Percentiles rank a stretch among this genome's conserved stretches.
These are phyloP conservation scores for Dothistroma pini DNA, from an alignment of 2,329 filamentous ascomycete species.

Conservation along the genomic window DNA sequence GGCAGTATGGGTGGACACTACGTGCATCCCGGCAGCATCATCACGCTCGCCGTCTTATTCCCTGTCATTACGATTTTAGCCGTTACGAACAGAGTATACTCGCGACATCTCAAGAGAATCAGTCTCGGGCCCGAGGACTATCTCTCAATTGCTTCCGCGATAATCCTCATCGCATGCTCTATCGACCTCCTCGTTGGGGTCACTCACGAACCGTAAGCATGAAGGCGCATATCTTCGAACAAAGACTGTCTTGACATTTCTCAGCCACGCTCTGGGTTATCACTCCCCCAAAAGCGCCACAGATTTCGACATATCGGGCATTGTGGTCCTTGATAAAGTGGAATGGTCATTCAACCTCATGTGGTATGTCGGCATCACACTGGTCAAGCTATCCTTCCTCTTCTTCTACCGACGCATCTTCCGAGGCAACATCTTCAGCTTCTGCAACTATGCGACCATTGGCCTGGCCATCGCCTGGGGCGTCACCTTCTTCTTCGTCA, in stretches of 20 bases:
- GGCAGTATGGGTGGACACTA: not conserved
- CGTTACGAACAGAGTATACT: not conserved
- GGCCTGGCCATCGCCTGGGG: not conserved
- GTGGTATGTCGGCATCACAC: conserved; percentile 4
- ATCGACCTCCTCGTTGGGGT: not conserved
- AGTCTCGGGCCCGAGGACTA: not conserved
- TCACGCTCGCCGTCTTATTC: not conserved
- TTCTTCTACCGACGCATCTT: conserved; percentile 3
- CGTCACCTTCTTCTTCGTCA: conserved; percentile 1
- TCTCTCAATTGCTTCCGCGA: not conserved
- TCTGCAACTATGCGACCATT: not conserved
- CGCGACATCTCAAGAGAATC: not conserved
- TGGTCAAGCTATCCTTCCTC: conserved; percentile 1
- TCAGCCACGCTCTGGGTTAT: not conserved
- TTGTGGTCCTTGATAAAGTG: conserved; percentile 1
- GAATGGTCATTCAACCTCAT: conserved; percentile 1
- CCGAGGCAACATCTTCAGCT: not conserved
- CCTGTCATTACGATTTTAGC: not conserved
- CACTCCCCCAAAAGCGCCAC: not conserved
- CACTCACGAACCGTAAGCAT: not conserved
- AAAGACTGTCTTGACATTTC: not conserved
- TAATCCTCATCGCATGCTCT: not conserved
- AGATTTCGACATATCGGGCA: not conserved
- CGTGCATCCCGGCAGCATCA: not conserved
- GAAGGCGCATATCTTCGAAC: not conserved